A percentile compares a stretch with the other conserved stretches of the same genome.
Evolutionary conservation across 352 stramenopile species (phyloP).

Genomic region (Pythium phragmiticola): DNA sequence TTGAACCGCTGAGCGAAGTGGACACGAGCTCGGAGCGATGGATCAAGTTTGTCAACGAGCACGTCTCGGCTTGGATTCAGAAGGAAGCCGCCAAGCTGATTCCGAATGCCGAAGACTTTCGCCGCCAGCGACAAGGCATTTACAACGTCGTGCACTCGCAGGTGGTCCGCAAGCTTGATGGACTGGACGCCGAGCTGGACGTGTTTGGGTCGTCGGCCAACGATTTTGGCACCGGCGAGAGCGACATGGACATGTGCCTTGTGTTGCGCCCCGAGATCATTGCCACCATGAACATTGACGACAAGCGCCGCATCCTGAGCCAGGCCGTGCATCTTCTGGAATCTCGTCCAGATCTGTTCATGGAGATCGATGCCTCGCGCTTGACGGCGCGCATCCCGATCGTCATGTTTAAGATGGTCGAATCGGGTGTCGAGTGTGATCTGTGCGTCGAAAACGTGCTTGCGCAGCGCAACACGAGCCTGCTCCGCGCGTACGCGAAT

Average conservation of each 20-base stretch:
- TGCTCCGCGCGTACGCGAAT: conserved; percentile 93
- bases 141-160: conserved; percentile 63
- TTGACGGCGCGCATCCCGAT: conserved; percentile 97
- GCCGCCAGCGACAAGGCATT: conserved; percentile 57
- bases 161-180: conserved; percentile 51
- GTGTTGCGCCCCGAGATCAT: conserved; percentile 39
- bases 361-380: conserved; percentile 68
- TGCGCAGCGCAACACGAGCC: conserved; percentile 95
- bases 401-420: conserved; percentile 94
- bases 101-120: conserved; percentile 60
- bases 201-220: conserved; percentile 97
- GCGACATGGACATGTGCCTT: conserved; percentile 95
- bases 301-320: conserved; percentile 71
- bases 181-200: conserved; percentile 50
- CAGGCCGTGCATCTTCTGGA: conserved; percentile 59
- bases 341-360: conserved; percentile 60
- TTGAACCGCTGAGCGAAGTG: conserved; percentile 35
- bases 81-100: conserved; percentile 55
- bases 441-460: conserved; percentile 96
- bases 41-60: conserved; percentile 42
- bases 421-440: conserved; percentile 70
- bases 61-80: conserved; percentile 51
- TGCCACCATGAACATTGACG: conserved; percentile 34
- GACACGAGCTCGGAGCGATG: conserved; percentile 33
- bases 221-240: conserved; percentile 92